These are phyloP conservation scores for Piedraia hortae DNA, from an alignment of 2,329 filamentous ascomycete species.

Conservation along the genomic window DNA sequence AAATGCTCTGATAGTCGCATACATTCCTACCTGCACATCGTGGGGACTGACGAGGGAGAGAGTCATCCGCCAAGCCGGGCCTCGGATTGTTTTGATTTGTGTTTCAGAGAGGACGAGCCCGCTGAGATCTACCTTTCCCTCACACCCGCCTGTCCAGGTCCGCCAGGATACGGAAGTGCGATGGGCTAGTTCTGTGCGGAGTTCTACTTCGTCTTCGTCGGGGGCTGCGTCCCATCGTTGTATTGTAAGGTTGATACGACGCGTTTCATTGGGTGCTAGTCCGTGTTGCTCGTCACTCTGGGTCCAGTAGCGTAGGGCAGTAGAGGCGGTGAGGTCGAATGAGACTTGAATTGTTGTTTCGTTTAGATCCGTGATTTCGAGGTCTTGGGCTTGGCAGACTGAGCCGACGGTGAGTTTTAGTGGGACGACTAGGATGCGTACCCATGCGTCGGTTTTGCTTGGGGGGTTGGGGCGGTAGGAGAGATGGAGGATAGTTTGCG, in stretches of 20 bases:
- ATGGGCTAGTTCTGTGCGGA: neutral
- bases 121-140: conserved; percentile 1
- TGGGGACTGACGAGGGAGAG: conserved; percentile 1
- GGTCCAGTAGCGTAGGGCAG: neutral
- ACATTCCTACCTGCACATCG: conserved; percentile 1
- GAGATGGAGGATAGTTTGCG: conserved; percentile 50
- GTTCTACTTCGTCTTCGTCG: neutral
- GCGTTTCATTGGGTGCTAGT: conserved; percentile 1
- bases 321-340: conserved; percentile 2
- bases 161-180: conserved; percentile 1
- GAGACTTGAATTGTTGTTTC: conserved; percentile 1
- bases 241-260: conserved; percentile 1
- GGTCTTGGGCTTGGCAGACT: conserved; percentile 1
- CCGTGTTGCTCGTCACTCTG: neutral
- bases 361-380: neutral
- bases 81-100: conserved; percentile 1
- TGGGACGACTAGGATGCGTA: conserved; percentile 1
- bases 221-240: neutral
- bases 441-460: neutral
- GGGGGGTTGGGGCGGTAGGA: conserved; percentile 28
- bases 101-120: neutral
- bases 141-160: conserved; percentile 1
- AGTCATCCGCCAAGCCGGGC: neutral
- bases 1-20: conserved; percentile 1
- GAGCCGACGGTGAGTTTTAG: conserved; percentile 2